Percentiles rank a stretch among this genome's conserved stretches.
These are phyloP conservation scores for Herpetospermum pedunculosum DNA, from an alignment of 306 rosid genomes.

Conservation along the genomic window DNA sequence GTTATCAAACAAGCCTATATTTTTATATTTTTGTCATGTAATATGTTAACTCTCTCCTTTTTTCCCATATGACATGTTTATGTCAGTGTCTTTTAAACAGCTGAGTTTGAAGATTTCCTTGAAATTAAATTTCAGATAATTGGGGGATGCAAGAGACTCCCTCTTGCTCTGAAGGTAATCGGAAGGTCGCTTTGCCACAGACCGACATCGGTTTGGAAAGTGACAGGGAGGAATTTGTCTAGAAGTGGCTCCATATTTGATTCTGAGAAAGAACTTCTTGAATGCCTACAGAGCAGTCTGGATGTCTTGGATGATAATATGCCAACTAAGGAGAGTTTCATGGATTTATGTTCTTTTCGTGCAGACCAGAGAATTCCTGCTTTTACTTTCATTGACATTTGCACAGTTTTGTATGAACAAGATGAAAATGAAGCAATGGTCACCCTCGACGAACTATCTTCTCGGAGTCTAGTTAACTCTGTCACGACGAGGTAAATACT, in stretches of 20 bases:
- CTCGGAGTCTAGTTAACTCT: slow-evolving; percentile 27
- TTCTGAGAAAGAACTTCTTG: slow-evolving; percentile 13
- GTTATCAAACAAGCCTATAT: too few relatives aligned
- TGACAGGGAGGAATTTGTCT: slow-evolving; percentile 14
- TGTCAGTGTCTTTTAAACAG: neutral
- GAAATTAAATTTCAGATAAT: slow-evolving; percentile 33
- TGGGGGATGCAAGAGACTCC: slow-evolving; percentile 33
- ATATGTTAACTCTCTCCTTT: neutral
- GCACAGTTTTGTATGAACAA: slow-evolving; percentile 27
- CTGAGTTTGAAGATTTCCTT: neutral
- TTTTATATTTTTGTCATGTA: too few relatives aligned
- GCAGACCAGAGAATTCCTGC: slow-evolving; percentile 52
- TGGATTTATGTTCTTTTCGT: slow-evolving; percentile 56
- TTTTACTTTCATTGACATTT: slow-evolving; percentile 48
- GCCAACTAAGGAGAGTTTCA: slow-evolving; percentile 38
- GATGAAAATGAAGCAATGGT: slow-evolving; percentile 30
- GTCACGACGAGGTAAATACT: slow-evolving; percentile 35
- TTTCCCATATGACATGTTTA: neutral
- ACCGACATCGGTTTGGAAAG: slow-evolving; percentile 19
- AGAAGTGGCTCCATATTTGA: slow-evolving; percentile 21
- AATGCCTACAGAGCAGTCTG: slow-evolving; percentile 30
- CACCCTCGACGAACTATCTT: slow-evolving; percentile 22
- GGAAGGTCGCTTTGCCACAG: slow-evolving; percentile 27
- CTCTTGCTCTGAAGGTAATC: slow-evolving; percentile 37
- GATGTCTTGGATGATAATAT: slow-evolving; percentile 20